Evolutionary conservation across 345 rosid genomes (phyloP), one percentile per base, ranked within the genome.

Genomic region (Lenwebbia sp.): DNA sequence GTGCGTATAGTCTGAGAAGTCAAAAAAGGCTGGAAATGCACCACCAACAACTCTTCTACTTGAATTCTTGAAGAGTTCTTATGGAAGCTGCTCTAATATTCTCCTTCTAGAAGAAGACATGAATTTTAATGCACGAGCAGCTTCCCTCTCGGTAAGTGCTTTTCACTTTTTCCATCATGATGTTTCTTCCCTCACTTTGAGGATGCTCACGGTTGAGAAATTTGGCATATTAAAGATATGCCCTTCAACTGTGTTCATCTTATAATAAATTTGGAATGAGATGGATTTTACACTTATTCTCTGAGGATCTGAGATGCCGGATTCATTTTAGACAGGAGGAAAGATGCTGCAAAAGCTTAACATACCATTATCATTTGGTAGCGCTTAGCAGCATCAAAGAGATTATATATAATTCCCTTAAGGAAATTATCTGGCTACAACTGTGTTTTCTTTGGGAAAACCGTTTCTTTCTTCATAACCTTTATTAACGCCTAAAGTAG

Each of bases 41-140:
- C 95, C 96, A 14, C 90, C 98, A 28, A 91, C 93, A 25, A 86
- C 93, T 86, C 91, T 90, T 85, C 82, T 97, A 75, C 81, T 93
- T 44, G 96, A 97, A 83, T 91, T 91, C 85, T 90, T 97, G 88
- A 94, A 88, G 89, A 88, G 88, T 70, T 95, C 98, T 55, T 93
- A 92, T 49, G 82, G 78, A 15, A 95, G 90, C 85, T 85, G 90
- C 54, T 88, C 89, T 57, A 92, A 96, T 65, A 88, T 95, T 88
- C 92, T 96, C 62, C 89, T 95, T 85, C 87, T 97, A 78, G 98
- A 96, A 85, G 95, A 92, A 86, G 94, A 93, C 87, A 93, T 95
- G 98, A 95, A 95, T 90, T 95, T 97, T 89, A 95, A 97, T 91
- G 91, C 92, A 78, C 90, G 97, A 86, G 95, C 99, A 85, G 95